phyloP scores from a whole-genome alignment of 352 stramenopile species.

The Phytophthora pluvialis region DNA sequence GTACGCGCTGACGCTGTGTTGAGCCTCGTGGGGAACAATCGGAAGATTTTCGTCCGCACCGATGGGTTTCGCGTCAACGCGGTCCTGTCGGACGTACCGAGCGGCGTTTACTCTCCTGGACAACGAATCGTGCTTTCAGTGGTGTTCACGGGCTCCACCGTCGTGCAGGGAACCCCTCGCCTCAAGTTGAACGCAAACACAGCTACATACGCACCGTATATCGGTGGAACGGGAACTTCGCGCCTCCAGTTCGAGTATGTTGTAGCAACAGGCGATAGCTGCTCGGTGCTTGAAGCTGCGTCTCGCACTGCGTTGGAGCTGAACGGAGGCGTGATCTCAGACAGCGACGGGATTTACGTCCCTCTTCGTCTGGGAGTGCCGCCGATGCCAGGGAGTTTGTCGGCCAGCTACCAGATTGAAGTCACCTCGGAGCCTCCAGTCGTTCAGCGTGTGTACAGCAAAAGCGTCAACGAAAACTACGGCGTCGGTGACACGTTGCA shows the following conservation, averaged over 20 bases:
- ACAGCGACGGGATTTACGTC: slow-evolving; percentile 47
- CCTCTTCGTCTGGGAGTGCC: slow-evolving; percentile 50
- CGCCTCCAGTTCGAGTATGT: slow-evolving; percentile 66
- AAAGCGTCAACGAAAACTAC: slow-evolving; percentile 37
- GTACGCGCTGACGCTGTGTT: slow-evolving; percentile 55
- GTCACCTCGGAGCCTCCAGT: slow-evolving; percentile 52
- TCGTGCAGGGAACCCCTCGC: slow-evolving; percentile 58
- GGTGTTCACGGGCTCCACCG: slow-evolving; percentile 47
- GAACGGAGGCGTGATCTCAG: slow-evolving; percentile 58
- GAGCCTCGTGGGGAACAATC: slow-evolving; percentile 67
- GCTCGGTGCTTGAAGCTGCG: slow-evolving; percentile 51
- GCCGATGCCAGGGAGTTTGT: slow-evolving; percentile 48
- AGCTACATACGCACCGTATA: slow-evolving; percentile 55
- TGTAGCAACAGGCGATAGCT: slow-evolving; percentile 51
- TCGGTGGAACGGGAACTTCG: slow-evolving; percentile 50
- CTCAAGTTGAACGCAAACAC: slow-evolving; percentile 60
- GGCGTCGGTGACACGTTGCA: slow-evolving; percentile 59
- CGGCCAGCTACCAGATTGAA: slow-evolving; percentile 45
- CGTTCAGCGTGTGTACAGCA: slow-evolving; percentile 49
- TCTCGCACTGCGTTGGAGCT: slow-evolving; percentile 57
- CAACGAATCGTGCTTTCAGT: slow-evolving; percentile 62
- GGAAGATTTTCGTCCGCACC: slow-evolving; percentile 69
- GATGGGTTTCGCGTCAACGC: slow-evolving; percentile 54
- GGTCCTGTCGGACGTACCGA: slow-evolving; percentile 44
- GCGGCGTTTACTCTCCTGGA: slow-evolving; percentile 63